These are phyloP conservation scores for Grammothele lineata DNA, from an alignment of 768 basidiomycete species.

Conservation along the genomic window DNA sequence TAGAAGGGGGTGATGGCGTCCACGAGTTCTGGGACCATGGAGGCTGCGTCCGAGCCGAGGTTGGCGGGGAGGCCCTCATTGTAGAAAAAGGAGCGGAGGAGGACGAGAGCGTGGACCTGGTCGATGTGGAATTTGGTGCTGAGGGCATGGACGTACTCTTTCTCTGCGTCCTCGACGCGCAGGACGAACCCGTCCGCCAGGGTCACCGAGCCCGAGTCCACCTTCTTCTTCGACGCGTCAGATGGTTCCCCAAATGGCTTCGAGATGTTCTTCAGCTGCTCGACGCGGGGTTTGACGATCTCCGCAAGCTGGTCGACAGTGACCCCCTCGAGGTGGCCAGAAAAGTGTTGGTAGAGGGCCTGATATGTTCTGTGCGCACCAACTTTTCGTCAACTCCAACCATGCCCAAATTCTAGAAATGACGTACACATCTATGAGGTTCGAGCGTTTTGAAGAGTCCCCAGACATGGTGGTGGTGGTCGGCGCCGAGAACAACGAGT, in stretches of 20 bases:
- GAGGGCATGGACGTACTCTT: constrained; percentile 66
- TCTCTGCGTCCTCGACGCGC: constrained; percentile 64
- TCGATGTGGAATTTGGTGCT: constrained; percentile 74
- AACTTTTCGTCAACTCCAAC: no score
- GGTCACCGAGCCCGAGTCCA: constrained; percentile 64
- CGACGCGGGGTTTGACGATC: constrained; percentile 52
- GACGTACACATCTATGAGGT: constrained; percentile 67
- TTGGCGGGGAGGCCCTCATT: constrained; percentile 64
- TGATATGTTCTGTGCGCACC: constrained; percentile 52
- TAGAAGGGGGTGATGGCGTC: constrained; percentile 78
- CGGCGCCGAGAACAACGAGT: constrained; percentile 13
- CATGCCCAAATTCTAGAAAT: no score
- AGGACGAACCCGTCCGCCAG: constrained; percentile 63
- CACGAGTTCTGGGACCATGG: constrained; percentile 54
- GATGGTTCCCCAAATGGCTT: constrained; percentile 70
- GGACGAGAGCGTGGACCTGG: constrained; percentile 70
- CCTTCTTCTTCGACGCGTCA: constrained; percentile 56
- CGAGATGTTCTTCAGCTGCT: constrained; percentile 52
- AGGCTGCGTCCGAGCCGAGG: constrained; percentile 39
- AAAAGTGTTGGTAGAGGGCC: constrained; percentile 56
- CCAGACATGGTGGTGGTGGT: constrained; percentile 34
- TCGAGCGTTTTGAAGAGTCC: constrained; percentile 57
- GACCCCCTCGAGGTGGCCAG: constrained; percentile 55
- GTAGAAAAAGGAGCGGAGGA: constrained; percentile 75
- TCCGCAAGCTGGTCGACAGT: constrained; percentile 54